These are phyloP conservation scores for Platanus orientalis DNA, from an alignment of 164 flowering plant genomes.

Conservation along the genomic window DNA sequence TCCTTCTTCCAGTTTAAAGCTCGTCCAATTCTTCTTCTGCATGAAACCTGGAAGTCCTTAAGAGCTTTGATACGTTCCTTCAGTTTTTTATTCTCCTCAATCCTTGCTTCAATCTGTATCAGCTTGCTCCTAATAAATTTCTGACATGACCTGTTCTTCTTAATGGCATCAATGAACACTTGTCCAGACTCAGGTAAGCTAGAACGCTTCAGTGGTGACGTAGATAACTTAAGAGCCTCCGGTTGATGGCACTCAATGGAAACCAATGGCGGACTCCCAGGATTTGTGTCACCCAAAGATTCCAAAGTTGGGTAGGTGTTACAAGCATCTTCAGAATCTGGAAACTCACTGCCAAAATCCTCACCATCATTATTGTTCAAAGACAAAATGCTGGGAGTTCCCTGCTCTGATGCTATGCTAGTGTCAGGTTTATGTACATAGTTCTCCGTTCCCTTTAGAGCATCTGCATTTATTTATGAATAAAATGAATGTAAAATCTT, in stretches of 20 bases:
- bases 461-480: conserved; percentile 25
- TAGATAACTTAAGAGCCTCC: conserved; percentile 20
- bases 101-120: conserved; percentile 65
- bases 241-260: conserved; percentile 27
- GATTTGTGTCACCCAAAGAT: conserved; percentile 11
- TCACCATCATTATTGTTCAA: conserved; percentile 24
- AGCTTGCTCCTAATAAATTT: conserved; percentile 62
- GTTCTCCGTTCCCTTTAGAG: conserved; percentile 13
- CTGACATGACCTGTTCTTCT: conserved; percentile 81
- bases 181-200: conserved; percentile 56
- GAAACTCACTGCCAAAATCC: conserved; percentile 30
- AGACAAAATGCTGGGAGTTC: conserved; percentile 25
- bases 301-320: conserved; percentile 12
- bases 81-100: conserved; percentile 64
- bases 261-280: conserved; percentile 21
- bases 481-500: background rate
- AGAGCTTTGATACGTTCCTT: conserved; percentile 56
- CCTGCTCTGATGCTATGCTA: conserved; percentile 32
- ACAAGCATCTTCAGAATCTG: conserved; percentile 34
- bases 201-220: conserved; percentile 23
- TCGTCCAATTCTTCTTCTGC: conserved; percentile 52
- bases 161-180: conserved; percentile 69
- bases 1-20: conserved; percentile 62
- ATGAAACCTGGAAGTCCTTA: conserved; percentile 58
- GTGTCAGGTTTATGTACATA: conserved; percentile 11